Conservation (phyloP, 371 early-diverging fungal genomes). For the Mucor circinelloides region DNA sequence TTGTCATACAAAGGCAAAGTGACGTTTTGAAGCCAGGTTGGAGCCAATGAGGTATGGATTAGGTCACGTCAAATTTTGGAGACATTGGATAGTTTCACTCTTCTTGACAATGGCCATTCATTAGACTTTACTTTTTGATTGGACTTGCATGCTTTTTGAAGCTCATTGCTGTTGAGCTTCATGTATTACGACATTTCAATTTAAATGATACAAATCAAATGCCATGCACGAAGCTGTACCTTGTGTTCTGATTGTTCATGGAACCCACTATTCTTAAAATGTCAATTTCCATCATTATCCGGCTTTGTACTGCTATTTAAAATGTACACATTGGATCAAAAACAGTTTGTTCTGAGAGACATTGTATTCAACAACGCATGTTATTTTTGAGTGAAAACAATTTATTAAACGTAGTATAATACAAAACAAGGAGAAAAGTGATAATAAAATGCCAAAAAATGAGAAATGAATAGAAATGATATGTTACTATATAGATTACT, state of each 20-base stretch:
- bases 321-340: too few relatives aligned
- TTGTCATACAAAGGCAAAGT: background rate
- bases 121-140: background rate
- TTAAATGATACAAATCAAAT: too few relatives aligned
- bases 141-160: background rate
- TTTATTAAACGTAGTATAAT: background rate
- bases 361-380: too few relatives aligned
- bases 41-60: background rate
- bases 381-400: too few relatives aligned
- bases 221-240: too few relatives aligned
- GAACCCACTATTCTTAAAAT: too few relatives aligned
- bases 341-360: too few relatives aligned
- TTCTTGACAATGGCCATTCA: background rate
- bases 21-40: background rate
- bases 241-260: too few relatives aligned
- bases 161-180: too few relatives aligned
- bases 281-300: too few relatives aligned
- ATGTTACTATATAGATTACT: background rate
- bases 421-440: background rate
- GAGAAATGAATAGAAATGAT: background rate
- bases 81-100: background rate
- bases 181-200: too few relatives aligned
- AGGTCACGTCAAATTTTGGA: slow-evolving; percentile 4
- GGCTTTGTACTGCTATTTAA: too few relatives aligned
- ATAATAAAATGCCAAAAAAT: background rate